phyloP scores from a whole-genome alignment of 2,329 filamentous ascomycete genomes.

The Pseudocercospora macadamiae region DNA sequence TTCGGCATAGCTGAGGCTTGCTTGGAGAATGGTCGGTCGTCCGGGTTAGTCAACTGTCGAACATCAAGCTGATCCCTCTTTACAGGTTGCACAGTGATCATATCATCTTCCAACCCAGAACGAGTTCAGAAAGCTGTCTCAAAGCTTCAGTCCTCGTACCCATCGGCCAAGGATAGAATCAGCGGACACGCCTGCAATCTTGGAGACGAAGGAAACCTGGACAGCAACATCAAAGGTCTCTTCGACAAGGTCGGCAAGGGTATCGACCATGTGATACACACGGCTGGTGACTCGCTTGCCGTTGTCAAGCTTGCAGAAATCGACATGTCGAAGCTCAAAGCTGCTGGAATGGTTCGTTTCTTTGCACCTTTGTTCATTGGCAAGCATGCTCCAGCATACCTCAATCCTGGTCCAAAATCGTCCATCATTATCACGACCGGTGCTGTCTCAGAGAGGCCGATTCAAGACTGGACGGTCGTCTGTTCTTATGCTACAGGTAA shows the following conservation, averaged over 20 bases:
- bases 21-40: constrained; percentile 49
- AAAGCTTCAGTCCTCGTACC: constrained; percentile 49
- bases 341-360: constrained; percentile 55
- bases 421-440: constrained; percentile 63
- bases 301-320: constrained; percentile 47
- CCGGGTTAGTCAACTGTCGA: not conserved
- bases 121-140: constrained; percentile 54
- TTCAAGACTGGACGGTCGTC: constrained; percentile 55
- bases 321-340: constrained; percentile 44
- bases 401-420: constrained; percentile 46
- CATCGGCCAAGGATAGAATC: constrained; percentile 44
- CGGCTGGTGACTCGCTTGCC: constrained; percentile 55
- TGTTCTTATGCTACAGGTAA: constrained; percentile 54
- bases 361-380: constrained; percentile 56
- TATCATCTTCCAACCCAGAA: constrained; percentile 60
- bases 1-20: constrained; percentile 62
- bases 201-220: constrained; percentile 48
- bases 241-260: constrained; percentile 43
- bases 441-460: constrained; percentile 54
- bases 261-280: constrained; percentile 62
- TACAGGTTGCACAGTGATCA: constrained; percentile 55
- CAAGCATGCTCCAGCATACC: constrained; percentile 52
- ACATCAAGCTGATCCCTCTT: not conserved
- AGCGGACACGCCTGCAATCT: constrained; percentile 55
- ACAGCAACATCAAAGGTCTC: constrained; percentile 52